Conservation (phyloP, 225 moss, liverwort and hornwort species). For the Sphagnum tenellum region DNA sequence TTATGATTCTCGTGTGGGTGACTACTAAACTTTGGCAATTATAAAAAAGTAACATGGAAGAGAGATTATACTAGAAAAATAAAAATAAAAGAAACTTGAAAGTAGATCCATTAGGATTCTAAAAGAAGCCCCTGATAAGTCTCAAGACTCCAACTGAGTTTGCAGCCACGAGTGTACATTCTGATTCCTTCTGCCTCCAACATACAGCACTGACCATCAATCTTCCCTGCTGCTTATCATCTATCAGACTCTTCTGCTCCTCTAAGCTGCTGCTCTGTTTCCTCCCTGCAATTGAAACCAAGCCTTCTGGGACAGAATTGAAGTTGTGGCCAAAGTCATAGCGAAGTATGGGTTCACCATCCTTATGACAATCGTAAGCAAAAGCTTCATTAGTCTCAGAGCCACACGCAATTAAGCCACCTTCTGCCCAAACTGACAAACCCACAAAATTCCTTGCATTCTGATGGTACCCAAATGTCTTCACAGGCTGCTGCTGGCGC, state of each 20-base stretch:
- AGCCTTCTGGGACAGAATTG: background rate
- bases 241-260: no score
- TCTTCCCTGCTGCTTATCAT: background rate
- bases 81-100: no score
- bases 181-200: constrained; percentile 55
- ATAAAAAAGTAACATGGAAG: no score
- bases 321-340: constrained; percentile 21
- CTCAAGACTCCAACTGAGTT: constrained; percentile 69
- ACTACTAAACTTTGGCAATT: no score
- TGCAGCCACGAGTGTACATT: constrained; percentile 72
- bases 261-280: no score
- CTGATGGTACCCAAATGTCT: constrained; percentile 44
- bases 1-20: no score
- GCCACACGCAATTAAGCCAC: constrained; percentile 68
- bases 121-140: constrained; percentile 5
- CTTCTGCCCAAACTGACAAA: constrained; percentile 54
- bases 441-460: constrained; percentile 80
- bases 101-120: no score
- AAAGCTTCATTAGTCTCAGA: constrained; percentile 82
- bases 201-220: constrained; percentile 78
- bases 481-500: constrained; percentile 11
- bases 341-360: constrained; percentile 24
- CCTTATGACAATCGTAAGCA: constrained; percentile 33
- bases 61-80: no score
- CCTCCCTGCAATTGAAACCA: no score